These are phyloP conservation scores for Fusarium sp. DNA, from an alignment of 2,329 filamentous ascomycete genomes.

Conservation along the genomic window DNA sequence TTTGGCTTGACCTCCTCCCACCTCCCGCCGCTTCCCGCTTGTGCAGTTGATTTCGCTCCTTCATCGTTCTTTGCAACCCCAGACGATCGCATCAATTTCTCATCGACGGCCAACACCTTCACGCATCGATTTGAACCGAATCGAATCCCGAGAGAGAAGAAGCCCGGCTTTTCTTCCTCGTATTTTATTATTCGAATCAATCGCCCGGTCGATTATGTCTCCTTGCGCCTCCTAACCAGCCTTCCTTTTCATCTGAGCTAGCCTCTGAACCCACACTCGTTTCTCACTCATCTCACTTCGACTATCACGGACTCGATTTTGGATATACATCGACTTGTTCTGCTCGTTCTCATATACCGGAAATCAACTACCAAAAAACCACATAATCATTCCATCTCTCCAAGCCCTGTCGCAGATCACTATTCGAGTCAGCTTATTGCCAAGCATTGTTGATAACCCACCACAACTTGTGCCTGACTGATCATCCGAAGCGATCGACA, in stretches of 20 bases:
- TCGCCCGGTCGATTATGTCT: conserved; percentile 52
- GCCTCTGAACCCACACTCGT: conserved; percentile 60
- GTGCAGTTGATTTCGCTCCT: conserved; percentile 34
- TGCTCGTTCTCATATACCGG: background rate
- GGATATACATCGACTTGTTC: background rate
- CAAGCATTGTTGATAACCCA: conserved; percentile 25
- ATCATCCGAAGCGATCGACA: conserved; percentile 43
- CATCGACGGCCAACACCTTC: conserved; percentile 24
- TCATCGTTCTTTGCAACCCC: conserved; percentile 39
- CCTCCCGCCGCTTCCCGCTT: conserved; percentile 27
- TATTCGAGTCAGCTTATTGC: conserved; percentile 16
- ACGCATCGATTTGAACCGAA: conserved; percentile 23
- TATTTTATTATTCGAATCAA: conserved; percentile 30
- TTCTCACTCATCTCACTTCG: conserved; percentile 36
- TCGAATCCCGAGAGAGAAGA: conserved; percentile 14
- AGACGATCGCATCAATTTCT: conserved; percentile 38
- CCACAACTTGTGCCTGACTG: conserved; percentile 23
- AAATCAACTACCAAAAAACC: conserved; percentile 1
- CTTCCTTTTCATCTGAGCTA: conserved; percentile 54
- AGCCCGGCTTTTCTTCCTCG: conserved; percentile 31
- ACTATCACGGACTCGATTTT: conserved; percentile 17
- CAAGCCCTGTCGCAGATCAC: conserved; percentile 19
- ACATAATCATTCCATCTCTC: conserved; percentile 4
- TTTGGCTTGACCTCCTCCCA: conserved; percentile 33
- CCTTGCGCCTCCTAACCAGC: conserved; percentile 46